phyloP scores from a whole-genome alignment of 208 protist genomes.

The Leishmania tropica region DNA sequence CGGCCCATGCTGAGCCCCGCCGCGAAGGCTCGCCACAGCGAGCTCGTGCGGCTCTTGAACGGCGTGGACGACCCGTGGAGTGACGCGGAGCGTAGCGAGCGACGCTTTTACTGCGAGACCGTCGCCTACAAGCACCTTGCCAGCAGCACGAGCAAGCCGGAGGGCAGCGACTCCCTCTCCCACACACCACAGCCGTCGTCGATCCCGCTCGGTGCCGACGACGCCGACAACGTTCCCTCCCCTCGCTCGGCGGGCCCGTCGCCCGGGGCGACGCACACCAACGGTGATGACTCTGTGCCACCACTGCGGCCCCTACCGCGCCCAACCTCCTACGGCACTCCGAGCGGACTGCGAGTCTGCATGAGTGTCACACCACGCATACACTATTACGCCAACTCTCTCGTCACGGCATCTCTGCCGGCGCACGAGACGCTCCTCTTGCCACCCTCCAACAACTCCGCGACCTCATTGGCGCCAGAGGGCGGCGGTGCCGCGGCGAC shows the following conservation, averaged over 20 bases:
- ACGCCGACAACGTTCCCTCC: neutral
- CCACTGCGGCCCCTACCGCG: neutral
- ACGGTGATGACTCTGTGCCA: neutral
- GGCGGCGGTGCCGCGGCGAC: neutral
- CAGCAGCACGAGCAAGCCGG: constrained; percentile 22
- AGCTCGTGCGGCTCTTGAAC: constrained; percentile 33
- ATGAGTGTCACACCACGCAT: neutral
- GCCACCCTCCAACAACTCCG: neutral
- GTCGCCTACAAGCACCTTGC: constrained; percentile 13
- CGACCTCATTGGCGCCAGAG: neutral
- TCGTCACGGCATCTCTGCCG: constrained; percentile 2
- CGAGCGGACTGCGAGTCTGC: neutral
- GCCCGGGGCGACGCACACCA: neutral
- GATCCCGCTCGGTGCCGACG: neutral
- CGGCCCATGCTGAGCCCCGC: constrained; percentile 55
- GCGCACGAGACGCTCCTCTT: neutral
- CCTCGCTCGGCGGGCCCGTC: neutral
- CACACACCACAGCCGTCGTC: neutral
- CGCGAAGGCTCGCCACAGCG: constrained; percentile 44
- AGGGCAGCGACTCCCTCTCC: neutral
- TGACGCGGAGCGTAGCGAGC: constrained; percentile 38
- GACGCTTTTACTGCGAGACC: constrained; percentile 20
- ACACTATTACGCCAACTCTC: neutral
- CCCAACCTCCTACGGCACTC: neutral
- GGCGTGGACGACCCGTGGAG: constrained; percentile 23